Evolutionary conservation across 2,329 filamentous ascomycete species (phyloP).

Genomic region (Alternaria triticina): DNA sequence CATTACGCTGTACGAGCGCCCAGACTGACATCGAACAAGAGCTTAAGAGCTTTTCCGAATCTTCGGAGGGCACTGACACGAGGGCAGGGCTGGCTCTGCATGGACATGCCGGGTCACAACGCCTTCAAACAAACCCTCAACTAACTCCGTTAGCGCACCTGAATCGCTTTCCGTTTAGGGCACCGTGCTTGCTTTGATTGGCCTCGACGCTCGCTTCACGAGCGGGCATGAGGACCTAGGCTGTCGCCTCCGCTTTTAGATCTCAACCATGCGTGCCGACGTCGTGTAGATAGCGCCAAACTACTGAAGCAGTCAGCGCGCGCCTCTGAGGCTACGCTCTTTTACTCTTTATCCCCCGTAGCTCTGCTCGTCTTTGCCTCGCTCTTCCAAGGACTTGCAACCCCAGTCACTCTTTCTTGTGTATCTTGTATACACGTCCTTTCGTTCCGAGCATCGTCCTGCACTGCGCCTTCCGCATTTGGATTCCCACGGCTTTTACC

Average conservation of each 20-base stretch:
- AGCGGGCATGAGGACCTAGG: slow-evolving; percentile 31
- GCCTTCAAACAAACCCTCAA: slow-evolving; percentile 24
- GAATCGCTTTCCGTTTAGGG: slow-evolving; percentile 31
- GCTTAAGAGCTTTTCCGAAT: slow-evolving; percentile 11
- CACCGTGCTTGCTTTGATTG: slow-evolving; percentile 27
- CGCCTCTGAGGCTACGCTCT: slow-evolving; percentile 26
- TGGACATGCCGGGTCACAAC: slow-evolving; percentile 29
- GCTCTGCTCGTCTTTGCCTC: slow-evolving; percentile 22
- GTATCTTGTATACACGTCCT: slow-evolving; percentile 45
- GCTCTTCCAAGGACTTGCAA: slow-evolving; percentile 25
- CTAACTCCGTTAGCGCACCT: slow-evolving; percentile 30
- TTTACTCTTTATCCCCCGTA: slow-evolving; percentile 34
- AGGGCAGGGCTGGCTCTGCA: slow-evolving; percentile 23
- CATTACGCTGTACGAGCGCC: slow-evolving; percentile 9
- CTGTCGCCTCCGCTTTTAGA: slow-evolving; percentile 43
- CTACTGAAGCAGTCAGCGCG: slow-evolving; percentile 26
- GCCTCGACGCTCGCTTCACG: slow-evolving; percentile 22
- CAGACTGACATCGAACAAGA: slow-evolving; percentile 10
- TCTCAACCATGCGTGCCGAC: slow-evolving; percentile 35
- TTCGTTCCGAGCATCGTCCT: slow-evolving; percentile 29
- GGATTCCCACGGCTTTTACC: slow-evolving; percentile 24
- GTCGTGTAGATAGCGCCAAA: slow-evolving; percentile 33
- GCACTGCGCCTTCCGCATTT: slow-evolving; percentile 15
- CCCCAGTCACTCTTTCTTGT: slow-evolving; percentile 32
- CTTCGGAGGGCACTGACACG: slow-evolving; percentile 8